Evolutionary conservation across 106 monocot genomes (phyloP).

Genomic region (Dioscorea zingiberensis): DNA sequence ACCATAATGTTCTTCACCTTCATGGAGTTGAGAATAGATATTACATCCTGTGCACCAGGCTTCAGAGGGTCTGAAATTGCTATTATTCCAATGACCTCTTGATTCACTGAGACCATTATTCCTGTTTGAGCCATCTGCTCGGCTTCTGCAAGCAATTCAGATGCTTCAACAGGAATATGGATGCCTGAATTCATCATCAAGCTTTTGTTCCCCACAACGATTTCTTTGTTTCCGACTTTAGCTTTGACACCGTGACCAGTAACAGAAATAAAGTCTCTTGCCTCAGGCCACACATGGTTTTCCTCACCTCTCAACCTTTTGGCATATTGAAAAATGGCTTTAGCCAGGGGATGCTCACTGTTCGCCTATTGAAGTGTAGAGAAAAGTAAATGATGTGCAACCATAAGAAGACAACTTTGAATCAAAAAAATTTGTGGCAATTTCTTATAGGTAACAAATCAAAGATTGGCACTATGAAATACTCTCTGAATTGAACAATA

Average conservation of each 20-base stretch:
- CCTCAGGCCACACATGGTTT: slow-evolving; percentile 42
- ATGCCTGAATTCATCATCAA: slow-evolving; percentile 64
- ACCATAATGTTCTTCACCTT: slow-evolving; percentile 88
- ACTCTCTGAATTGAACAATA: too few species aligned
- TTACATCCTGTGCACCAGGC: slow-evolving; percentile 65
- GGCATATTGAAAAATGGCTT: slow-evolving; percentile 74
- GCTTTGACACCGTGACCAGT: slow-evolving; percentile 86
- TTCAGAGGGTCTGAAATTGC: slow-evolving; percentile 85
- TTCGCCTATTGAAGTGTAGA: slow-evolving; percentile 47
- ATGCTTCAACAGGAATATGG: slow-evolving; percentile 50
- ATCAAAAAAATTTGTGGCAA: neutral
- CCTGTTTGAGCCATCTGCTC: slow-evolving; percentile 72
- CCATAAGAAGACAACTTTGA: neutral
- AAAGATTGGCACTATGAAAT: too few species aligned
- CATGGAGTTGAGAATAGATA: slow-evolving; percentile 87
- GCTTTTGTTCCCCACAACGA: slow-evolving; percentile 75
- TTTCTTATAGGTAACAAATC: too few species aligned
- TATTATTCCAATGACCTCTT: slow-evolving; percentile 66
- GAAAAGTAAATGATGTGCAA: neutral
- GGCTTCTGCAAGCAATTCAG: slow-evolving; percentile 60
- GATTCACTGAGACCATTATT: slow-evolving; percentile 57
- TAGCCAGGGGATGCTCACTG: slow-evolving; percentile 88
- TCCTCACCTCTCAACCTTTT: slow-evolving; percentile 66
- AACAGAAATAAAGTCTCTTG: slow-evolving; percentile 54
- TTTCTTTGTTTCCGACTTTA: slow-evolving; percentile 37